These are phyloP conservation scores for Butyriboletus loyo DNA, from an alignment of 768 basidiomycete species.

Conservation along the genomic window DNA sequence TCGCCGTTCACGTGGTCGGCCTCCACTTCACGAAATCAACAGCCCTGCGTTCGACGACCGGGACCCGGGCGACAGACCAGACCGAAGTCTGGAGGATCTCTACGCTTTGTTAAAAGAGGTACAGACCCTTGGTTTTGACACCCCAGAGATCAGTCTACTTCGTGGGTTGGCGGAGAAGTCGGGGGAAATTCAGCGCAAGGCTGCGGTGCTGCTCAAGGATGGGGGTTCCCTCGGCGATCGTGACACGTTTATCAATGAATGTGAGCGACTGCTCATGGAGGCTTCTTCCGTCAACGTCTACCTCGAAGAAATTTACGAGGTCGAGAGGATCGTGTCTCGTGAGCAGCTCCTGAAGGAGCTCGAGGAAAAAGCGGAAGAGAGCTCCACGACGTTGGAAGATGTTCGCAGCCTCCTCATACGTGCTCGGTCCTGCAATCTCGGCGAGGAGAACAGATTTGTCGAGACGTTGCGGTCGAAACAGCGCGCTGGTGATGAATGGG, in stretches of 20 bases:
- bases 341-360: conserved; percentile 76
- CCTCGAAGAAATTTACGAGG: conserved; percentile 71
- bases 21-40: conserved; percentile 41
- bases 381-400: conserved; percentile 66
- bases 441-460: conserved; percentile 62
- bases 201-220: conserved; percentile 48
- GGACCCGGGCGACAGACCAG: conserved; percentile 67
- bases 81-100: conserved; percentile 69
- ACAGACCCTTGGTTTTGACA: conserved; percentile 79
- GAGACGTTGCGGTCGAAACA: conserved; percentile 61
- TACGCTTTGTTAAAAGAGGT: conserved; percentile 69
- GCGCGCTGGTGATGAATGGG: conserved; percentile 74
- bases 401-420: conserved; percentile 70
- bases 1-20: conserved; percentile 57
- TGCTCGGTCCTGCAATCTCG: conserved; percentile 64
- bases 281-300: conserved; percentile 80
- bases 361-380: conserved; percentile 69
- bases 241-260: conserved; percentile 60
- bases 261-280: conserved; percentile 65
- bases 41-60: conserved; percentile 32
- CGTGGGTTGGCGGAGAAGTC: conserved; percentile 55
- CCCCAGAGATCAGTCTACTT: conserved; percentile 65
- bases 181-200: conserved; percentile 60
- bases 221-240: conserved; percentile 44
- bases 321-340: conserved; percentile 79